These are phyloP conservation scores for Rhododendron vialii DNA, from an alignment of 148 eudicot species.

Conservation along the genomic window DNA sequence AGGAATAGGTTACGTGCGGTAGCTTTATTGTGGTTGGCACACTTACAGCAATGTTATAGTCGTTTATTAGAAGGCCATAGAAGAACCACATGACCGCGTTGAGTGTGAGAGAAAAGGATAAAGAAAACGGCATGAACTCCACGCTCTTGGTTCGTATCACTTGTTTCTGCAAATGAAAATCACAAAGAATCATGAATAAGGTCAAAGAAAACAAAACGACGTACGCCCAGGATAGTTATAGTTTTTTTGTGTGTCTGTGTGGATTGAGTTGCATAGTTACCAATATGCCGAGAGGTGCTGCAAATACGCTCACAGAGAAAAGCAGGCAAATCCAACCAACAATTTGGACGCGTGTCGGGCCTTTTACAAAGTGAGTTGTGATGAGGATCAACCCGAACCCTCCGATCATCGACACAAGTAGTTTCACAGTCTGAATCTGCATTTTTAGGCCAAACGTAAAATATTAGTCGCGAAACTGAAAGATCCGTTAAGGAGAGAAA, in stretches of 20 bases:
- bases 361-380: conserved; percentile 34
- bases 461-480: neutral
- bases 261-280: conserved; percentile 28
- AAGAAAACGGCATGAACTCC: conserved; percentile 65
- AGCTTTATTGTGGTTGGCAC: conserved; percentile 8
- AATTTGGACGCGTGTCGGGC: conserved; percentile 22
- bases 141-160: conserved; percentile 78
- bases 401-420: conserved; percentile 33
- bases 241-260: too few relatives aligned
- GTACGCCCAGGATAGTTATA: too few relatives aligned
- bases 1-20: neutral
- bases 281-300: conserved; percentile 68
- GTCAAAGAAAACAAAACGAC: neutral
- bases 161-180: conserved; percentile 38
- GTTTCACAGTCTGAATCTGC: conserved; percentile 47
- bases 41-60: conserved; percentile 59
- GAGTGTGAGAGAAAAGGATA: conserved; percentile 54
- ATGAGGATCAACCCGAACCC: conserved; percentile 46
- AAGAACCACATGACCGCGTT: conserved; percentile 73
- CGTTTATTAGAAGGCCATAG: conserved; percentile 57
- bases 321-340: conserved; percentile 78
- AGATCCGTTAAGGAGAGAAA: neutral
- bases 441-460: neutral
- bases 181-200: neutral
- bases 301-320: conserved; percentile 54